These are phyloP conservation scores for Irpex lacteus DNA, from an alignment of 1,284 basidiomycete species.

Conservation along the genomic window DNA sequence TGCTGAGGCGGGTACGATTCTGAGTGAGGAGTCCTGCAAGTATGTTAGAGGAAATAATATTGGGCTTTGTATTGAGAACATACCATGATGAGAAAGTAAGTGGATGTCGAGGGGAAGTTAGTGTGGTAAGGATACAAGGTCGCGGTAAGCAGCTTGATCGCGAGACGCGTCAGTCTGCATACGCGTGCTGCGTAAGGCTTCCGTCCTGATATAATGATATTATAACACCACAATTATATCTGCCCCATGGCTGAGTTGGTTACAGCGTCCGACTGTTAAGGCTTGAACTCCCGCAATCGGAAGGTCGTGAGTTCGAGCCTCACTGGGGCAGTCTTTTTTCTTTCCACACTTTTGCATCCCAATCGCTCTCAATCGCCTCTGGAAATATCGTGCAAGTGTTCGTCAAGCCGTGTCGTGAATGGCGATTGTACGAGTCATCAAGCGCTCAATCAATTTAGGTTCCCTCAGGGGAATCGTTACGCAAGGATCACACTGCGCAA, in stretches of 20 bases:
- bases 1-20: slow-evolving; percentile 58
- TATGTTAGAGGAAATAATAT: too few relatives aligned
- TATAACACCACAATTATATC: background rate
- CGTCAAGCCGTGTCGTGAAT: too few relatives aligned
- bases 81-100: background rate
- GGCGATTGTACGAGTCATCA: too few relatives aligned
- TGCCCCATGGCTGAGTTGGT: slow-evolving; percentile 83
- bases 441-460: background rate
- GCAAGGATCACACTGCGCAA: background rate
- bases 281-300: slow-evolving; percentile 37
- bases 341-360: background rate
- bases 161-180: background rate
- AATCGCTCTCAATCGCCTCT: background rate
- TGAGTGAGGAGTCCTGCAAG: slow-evolving; percentile 58
- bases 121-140: background rate
- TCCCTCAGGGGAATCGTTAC: background rate
- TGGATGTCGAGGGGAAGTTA: too few relatives aligned
- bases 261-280: slow-evolving; percentile 79
- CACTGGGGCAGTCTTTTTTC: slow-evolving; percentile 49
- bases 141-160: background rate
- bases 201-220: background rate
- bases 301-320: slow-evolving; percentile 74
- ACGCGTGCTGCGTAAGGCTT: background rate
- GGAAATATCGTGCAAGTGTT: too few relatives aligned
- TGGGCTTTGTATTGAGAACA: background rate